Percentiles rank a stretch among this genome's conserved stretches.
Conservation (phyloP, 1,284 basidiomycete species). For the Sphagnurus paluster region DNA sequence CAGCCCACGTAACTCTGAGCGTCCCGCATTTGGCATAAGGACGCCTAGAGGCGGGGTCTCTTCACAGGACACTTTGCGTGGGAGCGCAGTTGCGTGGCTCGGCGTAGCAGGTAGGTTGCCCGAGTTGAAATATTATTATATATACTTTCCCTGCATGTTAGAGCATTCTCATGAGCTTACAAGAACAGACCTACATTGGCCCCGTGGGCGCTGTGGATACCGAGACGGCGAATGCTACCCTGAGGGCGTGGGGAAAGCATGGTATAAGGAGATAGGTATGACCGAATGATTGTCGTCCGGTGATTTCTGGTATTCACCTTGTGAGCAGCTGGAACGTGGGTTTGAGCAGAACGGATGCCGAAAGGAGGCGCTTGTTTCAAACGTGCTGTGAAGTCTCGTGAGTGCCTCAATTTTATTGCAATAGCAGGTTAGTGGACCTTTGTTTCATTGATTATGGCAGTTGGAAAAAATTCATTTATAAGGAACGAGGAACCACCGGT, state of each 20-base stretch:
- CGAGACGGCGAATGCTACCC: background rate
- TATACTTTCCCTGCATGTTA: slow-evolving; percentile 3
- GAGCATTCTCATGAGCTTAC: slow-evolving; percentile 1
- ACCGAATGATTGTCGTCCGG: background rate
- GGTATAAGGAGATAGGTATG: background rate
- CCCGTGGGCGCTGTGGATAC: background rate
- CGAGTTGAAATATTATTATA: slow-evolving; percentile 3
- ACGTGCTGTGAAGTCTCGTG: background rate
- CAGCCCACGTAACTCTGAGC: background rate
- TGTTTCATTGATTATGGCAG: too few relatives aligned
- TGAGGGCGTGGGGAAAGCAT: background rate
- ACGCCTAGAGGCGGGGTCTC: background rate
- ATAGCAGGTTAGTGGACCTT: background rate
- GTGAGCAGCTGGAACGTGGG: background rate
- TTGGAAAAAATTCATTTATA: too few relatives aligned
- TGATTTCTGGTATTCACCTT: background rate
- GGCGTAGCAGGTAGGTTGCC: background rate
- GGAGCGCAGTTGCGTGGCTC: slow-evolving; percentile 5
- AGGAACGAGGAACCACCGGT: slow-evolving; percentile 6
- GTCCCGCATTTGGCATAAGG: background rate
- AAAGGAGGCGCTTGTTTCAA: too few relatives aligned
- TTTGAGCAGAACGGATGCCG: background rate
- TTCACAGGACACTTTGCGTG: slow-evolving; percentile 2
- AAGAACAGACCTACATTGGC: background rate
- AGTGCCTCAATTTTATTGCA: background rate